Percentiles rank a stretch among this genome's conserved stretches.
phyloP scores from a whole-genome alignment of 2,329 filamentous ascomycete species.

The Hypoxylon sp. region DNA sequence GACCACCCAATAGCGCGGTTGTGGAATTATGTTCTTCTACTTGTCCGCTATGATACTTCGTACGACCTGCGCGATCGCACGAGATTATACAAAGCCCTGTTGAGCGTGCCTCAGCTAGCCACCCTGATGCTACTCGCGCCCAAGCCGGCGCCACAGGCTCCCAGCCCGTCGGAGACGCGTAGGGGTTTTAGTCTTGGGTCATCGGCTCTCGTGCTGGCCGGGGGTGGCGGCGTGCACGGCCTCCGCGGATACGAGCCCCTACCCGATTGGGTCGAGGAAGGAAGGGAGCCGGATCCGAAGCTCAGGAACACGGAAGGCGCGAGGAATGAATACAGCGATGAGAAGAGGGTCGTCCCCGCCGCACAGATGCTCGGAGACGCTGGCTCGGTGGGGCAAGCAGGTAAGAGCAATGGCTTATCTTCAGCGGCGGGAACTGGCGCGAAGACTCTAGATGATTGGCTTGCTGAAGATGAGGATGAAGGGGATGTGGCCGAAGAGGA shows the following conservation, averaged over 20 bases:
- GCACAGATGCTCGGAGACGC: slow-evolving; percentile 75
- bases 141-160: slow-evolving; percentile 92
- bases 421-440: slow-evolving; percentile 68
- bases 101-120: slow-evolving; percentile 88
- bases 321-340: slow-evolving; percentile 59
- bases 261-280: slow-evolving; percentile 87
- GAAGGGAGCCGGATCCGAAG: slow-evolving; percentile 82
- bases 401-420: slow-evolving; percentile 65
- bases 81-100: slow-evolving; percentile 87
- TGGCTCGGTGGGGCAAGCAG: slow-evolving; percentile 56
- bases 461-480: slow-evolving; percentile 79
- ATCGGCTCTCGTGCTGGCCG: slow-evolving; percentile 86
- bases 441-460: slow-evolving; percentile 94
- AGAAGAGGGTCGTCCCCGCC: slow-evolving; percentile 67
- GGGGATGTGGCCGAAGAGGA: slow-evolving; percentile 69
- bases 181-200: slow-evolving; percentile 86
- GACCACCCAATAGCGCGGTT: slow-evolving; percentile 81
- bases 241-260: slow-evolving; percentile 84
- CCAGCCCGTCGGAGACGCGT: slow-evolving; percentile 88
- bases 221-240: slow-evolving; percentile 79
- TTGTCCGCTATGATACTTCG: slow-evolving; percentile 93
- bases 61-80: slow-evolving; percentile 95
- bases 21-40: slow-evolving; percentile 86
- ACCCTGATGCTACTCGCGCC: slow-evolving; percentile 92
- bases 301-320: slow-evolving; percentile 66